Base-by-base conservation (phyloP, 2,329 filamentous ascomycete genomes). In the Monilinia laxa region DNA sequence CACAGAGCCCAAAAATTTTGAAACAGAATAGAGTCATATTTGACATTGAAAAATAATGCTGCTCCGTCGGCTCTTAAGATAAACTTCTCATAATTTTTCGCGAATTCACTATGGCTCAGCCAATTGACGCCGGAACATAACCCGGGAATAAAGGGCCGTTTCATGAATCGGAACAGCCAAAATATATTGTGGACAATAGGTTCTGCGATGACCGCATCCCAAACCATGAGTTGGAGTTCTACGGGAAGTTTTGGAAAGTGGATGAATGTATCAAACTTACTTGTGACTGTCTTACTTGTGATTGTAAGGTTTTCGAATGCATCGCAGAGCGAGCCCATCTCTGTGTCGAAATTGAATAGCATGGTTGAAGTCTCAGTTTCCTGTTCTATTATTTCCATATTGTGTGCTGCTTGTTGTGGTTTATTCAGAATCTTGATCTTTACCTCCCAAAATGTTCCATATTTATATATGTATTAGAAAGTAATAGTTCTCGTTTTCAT, bases 201-300 rank as follows among this genome's bases (percentile, higher is more conserved):
- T 3, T 49, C 25, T 16, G 42, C 42, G 25, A 59, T 59, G 25
- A 42, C 42, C 42, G 31, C 25, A 49, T 47, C 31, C 57, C 57
- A 59, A 42, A 59, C 35, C 6, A 23, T 35, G 12, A 59, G 18
- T 35, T 59, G 42, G 47, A 59, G 25, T 49, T 59, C 57, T 11
- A 10, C 2, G 20, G 40, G 20, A 2, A 59, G 57, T 18, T n/a
- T 59, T 16, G 42, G 28, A n/a, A 59, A 59, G 42, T 11, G 14
- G 42, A 11, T 59, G 1, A 49, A 23, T 6, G 1, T 49, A 5
- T 23, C 25, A 2, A 49, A 10, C 20, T 3, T 49, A 2, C 14
- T 25, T 0, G 7, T 6, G 18, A 59, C 5, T 49, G 18, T 47
- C 20, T 3, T 49, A 2, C 14, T 25, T 0, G 7, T 6, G 18